Evolutionary conservation across 225 moss, liverwort and hornwort genomes (phyloP), one percentile per base, ranked within the genome.

Genomic region (Sphagnum tenellum): DNA sequence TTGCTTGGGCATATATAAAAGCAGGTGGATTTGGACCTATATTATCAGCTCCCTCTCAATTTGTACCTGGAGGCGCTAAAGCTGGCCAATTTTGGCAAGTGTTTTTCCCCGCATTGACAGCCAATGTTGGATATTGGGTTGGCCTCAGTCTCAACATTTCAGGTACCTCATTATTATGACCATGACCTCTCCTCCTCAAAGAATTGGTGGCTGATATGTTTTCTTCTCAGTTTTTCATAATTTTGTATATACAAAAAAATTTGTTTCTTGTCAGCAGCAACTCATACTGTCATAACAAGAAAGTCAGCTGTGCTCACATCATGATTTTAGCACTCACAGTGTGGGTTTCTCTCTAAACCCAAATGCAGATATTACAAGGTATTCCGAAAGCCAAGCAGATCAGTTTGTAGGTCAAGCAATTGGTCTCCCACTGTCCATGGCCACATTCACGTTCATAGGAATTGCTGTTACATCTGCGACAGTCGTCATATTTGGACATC

Each of bases 101-200:
- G 6, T 91, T 94, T 67, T 94, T 94, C 49, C 94, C 94, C 47
- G 91, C 94, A 56, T 71, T 94, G 57, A 94, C 94, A 4, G 91
- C 94, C 0, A 94, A 94, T 63, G 85, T 94, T 50, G 94, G 94
- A 47, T 91, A 90, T 55, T 94, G 94, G 94, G 94, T 89, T 50
- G 91, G 90, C 3, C 83, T 94, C 56, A 94, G 94, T 81, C 76
- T 94, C 66, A 94, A 94, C 64, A 94, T 94, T 56, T 83, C 94
- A 64, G 94, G 94, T 94, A 73, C 29, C 29, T 29, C 29, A 29
- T 29, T 29, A 1, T 29, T 29, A 29, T 29, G 29, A 13, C 11
- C 29, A 29, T 29, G 29, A 29, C 29, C 29, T 29, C 29, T 29
- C 29, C 29, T 29, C 29, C 29, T 29, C 29, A 29, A 29, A 29